These are phyloP conservation scores for Phialophora verrucosa DNA, from an alignment of 2,329 filamentous ascomycete species.

Conservation along the genomic window DNA sequence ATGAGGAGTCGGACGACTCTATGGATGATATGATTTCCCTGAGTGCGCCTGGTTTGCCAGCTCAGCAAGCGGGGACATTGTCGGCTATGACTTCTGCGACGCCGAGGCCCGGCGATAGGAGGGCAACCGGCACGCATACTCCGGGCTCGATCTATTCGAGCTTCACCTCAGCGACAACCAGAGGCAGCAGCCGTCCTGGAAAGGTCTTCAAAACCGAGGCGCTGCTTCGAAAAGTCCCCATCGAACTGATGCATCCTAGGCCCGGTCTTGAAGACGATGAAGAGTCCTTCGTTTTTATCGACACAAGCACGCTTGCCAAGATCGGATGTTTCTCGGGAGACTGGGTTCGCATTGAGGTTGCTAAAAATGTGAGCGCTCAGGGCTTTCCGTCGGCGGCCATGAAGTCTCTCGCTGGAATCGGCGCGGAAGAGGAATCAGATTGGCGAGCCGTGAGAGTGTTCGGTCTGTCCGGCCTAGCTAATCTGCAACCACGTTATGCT, in stretches of 20 bases:
- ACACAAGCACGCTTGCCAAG: slow-evolving; percentile 81
- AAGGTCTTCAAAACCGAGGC: slow-evolving; percentile 86
- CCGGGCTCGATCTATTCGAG: slow-evolving; percentile 89
- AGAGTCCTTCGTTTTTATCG: slow-evolving; percentile 84
- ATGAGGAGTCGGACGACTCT: slow-evolving; percentile 78
- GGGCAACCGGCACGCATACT: slow-evolving; percentile 75
- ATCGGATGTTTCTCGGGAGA: slow-evolving; percentile 97
- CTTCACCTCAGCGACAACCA: slow-evolving; percentile 82
- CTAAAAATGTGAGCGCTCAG: slow-evolving; percentile 64
- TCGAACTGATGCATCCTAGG: slow-evolving; percentile 82
- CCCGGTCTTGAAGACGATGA: slow-evolving; percentile 85
- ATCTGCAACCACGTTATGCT: slow-evolving; percentile 61
- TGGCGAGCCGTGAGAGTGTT: slow-evolving; percentile 91
- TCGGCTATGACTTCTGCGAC: slow-evolving; percentile 82
- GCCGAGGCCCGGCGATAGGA: slow-evolving; percentile 73
- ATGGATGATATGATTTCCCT: slow-evolving; percentile 93
- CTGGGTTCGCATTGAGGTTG: slow-evolving; percentile 85
- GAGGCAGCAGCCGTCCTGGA: slow-evolving; percentile 72
- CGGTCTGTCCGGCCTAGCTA: slow-evolving; percentile 72
- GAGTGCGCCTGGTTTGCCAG: slow-evolving; percentile 75
- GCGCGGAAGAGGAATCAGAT: slow-evolving; percentile 64
- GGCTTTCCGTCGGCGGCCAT: slow-evolving; percentile 39
- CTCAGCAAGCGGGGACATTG: slow-evolving; percentile 77
- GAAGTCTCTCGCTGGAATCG: slow-evolving; percentile 29
- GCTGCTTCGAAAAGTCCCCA: slow-evolving; percentile 72